phyloP scores from a whole-genome alignment of 108 stramenopile species.

The Nitzschia inconspicua region DNA sequence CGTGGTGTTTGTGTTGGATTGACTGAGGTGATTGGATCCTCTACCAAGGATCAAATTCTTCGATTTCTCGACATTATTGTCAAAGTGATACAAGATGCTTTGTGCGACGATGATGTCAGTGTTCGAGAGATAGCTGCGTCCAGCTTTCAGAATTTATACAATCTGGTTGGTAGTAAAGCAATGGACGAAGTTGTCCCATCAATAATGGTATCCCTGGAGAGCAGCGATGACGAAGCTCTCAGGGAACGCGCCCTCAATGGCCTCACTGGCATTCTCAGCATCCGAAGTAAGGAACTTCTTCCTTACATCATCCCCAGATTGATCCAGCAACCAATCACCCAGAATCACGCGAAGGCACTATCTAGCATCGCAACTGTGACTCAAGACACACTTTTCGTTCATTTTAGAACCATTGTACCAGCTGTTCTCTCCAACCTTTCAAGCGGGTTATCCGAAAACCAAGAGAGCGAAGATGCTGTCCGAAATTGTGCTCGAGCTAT shows the following conservation, averaged over 20 bases:
- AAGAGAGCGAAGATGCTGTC: conserved; percentile 47
- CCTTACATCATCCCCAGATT: conserved; percentile 94
- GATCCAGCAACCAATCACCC: conserved; percentile 74
- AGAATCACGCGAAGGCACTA: conserved; percentile 84
- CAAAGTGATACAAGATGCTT: conserved; percentile 91
- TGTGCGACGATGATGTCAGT: conserved; percentile 83
- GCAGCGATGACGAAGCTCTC: conserved; percentile 53
- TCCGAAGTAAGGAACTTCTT: conserved; percentile 89
- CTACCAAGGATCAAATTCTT: conserved; percentile 87
- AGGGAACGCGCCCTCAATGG: conserved; percentile 88
- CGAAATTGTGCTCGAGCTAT: conserved; percentile 63
- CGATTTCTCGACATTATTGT: conserved; percentile 90
- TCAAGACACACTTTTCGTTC: conserved; percentile 76
- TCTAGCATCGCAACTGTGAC: conserved; percentile 88
- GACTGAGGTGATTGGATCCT: conserved; percentile 88
- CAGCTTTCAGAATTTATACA: conserved; percentile 93
- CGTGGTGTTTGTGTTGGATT: conserved; percentile 97
- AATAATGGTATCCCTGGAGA: conserved; percentile 82
- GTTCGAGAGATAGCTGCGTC: conserved; percentile 90
- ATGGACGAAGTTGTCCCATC: conserved; percentile 93
- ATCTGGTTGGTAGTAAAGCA: conserved; percentile 81
- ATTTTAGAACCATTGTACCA: conserved; percentile 81
- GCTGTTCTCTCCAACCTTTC: conserved; percentile 66
- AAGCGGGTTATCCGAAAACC: conserved; percentile 52
- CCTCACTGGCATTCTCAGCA: conserved; percentile 87